Evolutionary conservation across 805 yeast genomes (phyloP), one percentile per base, ranked within the genome.

Genomic region (Saturnispora hagleri): DNA sequence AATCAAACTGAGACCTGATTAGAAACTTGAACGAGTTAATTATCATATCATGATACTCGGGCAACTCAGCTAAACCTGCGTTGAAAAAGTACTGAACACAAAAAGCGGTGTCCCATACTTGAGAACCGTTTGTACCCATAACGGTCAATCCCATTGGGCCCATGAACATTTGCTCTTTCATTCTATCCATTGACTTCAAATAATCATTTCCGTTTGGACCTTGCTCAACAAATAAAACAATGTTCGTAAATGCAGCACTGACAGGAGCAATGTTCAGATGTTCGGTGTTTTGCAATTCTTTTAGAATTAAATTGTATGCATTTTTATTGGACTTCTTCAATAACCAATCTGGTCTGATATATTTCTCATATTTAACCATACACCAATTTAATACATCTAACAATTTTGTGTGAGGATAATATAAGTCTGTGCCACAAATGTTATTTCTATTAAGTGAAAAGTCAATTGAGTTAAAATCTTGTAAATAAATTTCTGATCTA

Each of bases 81-180:
- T 77, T 71, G 54, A 88, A 82, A 55, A 80, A 76, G 61, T 88
- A 87, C 63, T 93, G 99, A 26, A 93, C 73, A 51, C 87, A 85
- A 70, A 93, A 91, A 0, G 97, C 90, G 27, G 84, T 82, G 67
- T 93, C 99, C 99, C 99, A 93, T 1, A 85, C 90, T 68, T 93
- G 99, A 0, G 87, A 88, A 24, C 99, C 99, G 66, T 93, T 93
- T 0, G 99, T 93, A 2, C 99, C 99, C 87, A 86, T 88, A 52
- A 88, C 85, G 2, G 91, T 79, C 81, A 93, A 76, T 4, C 99
- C 99, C 63, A 85, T 86, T 0, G 89, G 86, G 0, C 97, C 95
- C 69, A 85, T 84, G 67, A 86, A 89, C 48, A 89, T 60, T 36
- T 81, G 82, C 60, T 93, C 97, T 38, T 81, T 76, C 71, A 87